Evolutionary conservation across 768 basidiomycete genomes (phyloP).

Genomic region (Amanita fuliginea): DNA sequence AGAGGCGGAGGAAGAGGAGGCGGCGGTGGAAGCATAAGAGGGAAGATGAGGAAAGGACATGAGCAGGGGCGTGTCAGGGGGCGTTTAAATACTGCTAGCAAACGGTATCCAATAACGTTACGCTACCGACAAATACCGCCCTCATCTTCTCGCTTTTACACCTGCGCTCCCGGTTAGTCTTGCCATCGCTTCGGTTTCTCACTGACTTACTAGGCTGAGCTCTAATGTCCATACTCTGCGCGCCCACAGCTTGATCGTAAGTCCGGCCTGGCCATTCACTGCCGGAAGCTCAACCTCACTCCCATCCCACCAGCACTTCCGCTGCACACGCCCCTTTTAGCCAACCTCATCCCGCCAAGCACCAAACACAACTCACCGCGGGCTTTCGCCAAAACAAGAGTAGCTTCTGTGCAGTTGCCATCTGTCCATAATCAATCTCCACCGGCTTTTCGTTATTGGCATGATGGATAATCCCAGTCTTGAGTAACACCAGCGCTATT

Average conservation of each 20-base stretch:
- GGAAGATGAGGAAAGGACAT: conserved; percentile 7
- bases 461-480: conserved; percentile 88
- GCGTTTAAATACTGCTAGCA: conserved; percentile 7
- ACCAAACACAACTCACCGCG: conserved; percentile 59
- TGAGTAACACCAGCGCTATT: conserved; percentile 93
- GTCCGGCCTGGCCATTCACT: conserved; percentile 35
- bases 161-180: not conserved
- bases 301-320: conserved; percentile 99
- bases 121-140: not conserved
- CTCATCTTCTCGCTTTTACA: not conserved
- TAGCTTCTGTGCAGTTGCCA: conserved; percentile 96
- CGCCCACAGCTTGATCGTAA: conserved; percentile 86
- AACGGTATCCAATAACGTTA: not conserved
- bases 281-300: conserved; percentile 77
- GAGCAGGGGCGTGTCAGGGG: conserved; percentile 3
- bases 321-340: conserved; percentile 31
- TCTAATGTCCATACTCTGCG: conserved; percentile 97
- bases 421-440: conserved; percentile 82
- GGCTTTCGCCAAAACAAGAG: conserved; percentile 98
- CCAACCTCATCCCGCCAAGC: not conserved
- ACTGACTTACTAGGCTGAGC: conserved; percentile 66
- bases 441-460: conserved; percentile 58
- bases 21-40: conserved; percentile 7
- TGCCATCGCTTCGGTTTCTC: not conserved
- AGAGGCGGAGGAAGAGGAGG: conserved; percentile 11